Conservation (phyloP, 306 rosid genomes). For the Betula pendula region DNA sequence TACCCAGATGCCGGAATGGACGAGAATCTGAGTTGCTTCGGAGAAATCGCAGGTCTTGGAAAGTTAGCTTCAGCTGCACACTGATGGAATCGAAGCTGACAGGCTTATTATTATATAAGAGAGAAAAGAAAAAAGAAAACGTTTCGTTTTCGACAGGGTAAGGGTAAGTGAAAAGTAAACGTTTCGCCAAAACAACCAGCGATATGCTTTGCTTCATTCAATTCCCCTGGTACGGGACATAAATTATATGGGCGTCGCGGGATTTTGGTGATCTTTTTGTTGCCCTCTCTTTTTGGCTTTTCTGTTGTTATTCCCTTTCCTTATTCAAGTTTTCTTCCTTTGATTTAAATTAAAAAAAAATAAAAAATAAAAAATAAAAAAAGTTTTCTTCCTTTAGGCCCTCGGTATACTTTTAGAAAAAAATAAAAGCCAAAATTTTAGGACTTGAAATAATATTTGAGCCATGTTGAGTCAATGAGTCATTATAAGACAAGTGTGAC, state of each 20-base stretch:
- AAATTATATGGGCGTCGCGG: constrained; percentile 10
- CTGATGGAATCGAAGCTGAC: background rate
- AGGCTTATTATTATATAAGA: constrained; percentile 3
- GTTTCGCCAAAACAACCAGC: background rate
- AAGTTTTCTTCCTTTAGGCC: background rate
- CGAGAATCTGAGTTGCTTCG: constrained; percentile 18
- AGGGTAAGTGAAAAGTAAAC: background rate
- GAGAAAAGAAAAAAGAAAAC: background rate
- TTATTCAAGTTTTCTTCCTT: too few species aligned
- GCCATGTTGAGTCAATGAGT: too few species aligned
- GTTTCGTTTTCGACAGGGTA: background rate
- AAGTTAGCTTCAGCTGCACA: constrained; percentile 12
- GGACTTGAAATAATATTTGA: too few species aligned
- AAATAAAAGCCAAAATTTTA: background rate
- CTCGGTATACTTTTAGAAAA: background rate
- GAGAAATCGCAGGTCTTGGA: constrained; percentile 20
- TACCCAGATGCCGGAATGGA: constrained; percentile 38
- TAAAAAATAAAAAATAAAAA: too few species aligned
- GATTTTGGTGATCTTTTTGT: background rate
- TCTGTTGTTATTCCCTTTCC: background rate
- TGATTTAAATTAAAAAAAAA: too few species aligned
- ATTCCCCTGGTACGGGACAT: background rate
- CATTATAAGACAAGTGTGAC: too few species aligned
- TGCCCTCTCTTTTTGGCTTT: background rate
- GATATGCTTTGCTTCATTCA: too few species aligned